phyloP scores from a whole-genome alignment of 352 stramenopile genomes.

The Halophytophthora polymorphica region DNA sequence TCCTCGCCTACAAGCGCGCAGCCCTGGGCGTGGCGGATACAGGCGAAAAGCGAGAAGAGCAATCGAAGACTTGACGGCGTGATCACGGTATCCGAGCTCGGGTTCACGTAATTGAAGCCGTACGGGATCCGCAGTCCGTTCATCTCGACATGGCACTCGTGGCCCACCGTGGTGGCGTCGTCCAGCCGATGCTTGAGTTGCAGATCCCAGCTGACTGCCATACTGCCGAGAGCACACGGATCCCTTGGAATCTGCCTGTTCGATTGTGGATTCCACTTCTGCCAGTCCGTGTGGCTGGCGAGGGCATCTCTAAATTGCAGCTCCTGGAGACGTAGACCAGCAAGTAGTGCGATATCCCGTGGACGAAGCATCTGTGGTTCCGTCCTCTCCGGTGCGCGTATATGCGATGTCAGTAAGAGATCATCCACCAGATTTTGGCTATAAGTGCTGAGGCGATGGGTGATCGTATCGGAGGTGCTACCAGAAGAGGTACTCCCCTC shows the following conservation, averaged over 20 bases:
- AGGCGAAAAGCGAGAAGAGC: conserved; percentile 48
- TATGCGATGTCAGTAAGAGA: conserved; percentile 2
- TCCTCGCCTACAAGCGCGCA: conserved; percentile 21
- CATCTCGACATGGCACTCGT: conserved; percentile 64
- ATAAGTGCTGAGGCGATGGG: conserved; percentile 4
- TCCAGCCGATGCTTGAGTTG: conserved; percentile 68
- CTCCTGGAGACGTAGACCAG: conserved; percentile 41
- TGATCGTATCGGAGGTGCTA: conserved; percentile 5
- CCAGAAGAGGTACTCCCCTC: neutral
- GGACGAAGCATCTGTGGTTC: neutral
- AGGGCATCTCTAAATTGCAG: conserved; percentile 57
- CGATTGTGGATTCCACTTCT: neutral
- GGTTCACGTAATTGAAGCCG: conserved; percentile 60
- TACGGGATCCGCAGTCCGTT: conserved; percentile 50
- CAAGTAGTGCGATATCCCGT: conserved; percentile 16
- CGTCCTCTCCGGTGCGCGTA: neutral
- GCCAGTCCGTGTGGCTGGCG: conserved; percentile 13
- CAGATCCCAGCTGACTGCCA: conserved; percentile 39
- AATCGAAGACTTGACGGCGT: conserved; percentile 45
- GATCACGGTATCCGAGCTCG: conserved; percentile 25
- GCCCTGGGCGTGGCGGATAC: conserved; percentile 35
- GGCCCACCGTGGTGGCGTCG: conserved; percentile 49
- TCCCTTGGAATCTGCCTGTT: too few species aligned
- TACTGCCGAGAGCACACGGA: neutral
- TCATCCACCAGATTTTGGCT: conserved; percentile 4